Conservation (phyloP, 2,329 filamentous ascomycete species). For the Alternaria sp. region DNA sequence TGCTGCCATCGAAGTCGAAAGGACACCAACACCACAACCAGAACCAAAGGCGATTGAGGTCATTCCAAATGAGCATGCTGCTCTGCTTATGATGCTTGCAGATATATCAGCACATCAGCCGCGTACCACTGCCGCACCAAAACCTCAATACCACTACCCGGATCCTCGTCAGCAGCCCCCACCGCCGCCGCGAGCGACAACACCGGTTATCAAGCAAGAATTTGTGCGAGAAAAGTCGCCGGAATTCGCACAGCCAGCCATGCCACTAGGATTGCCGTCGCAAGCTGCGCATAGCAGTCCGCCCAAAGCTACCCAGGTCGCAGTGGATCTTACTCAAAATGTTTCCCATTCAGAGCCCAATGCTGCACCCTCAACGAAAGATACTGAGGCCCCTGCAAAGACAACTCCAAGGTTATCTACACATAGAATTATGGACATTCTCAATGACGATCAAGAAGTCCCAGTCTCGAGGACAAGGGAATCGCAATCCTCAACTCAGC, state of each 20-base stretch:
- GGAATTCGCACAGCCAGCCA: constrained; percentile 13
- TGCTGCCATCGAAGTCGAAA: constrained; percentile 45
- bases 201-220: constrained; percentile 22
- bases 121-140: constrained; percentile 4
- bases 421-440: constrained; percentile 47
- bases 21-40: constrained; percentile 29
- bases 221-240: constrained; percentile 26
- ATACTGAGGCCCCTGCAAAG: constrained; percentile 23
- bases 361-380: constrained; percentile 7
- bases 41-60: constrained; percentile 21
- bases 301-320: constrained; percentile 13
- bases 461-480: constrained; percentile 30
- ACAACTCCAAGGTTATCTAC: constrained; percentile 37
- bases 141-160: constrained; percentile 4
- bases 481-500: constrained; percentile 17
- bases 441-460: constrained; percentile 45
- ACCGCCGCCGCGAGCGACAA: constrained; percentile 11
- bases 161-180: constrained; percentile 12
- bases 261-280: constrained; percentile 19
- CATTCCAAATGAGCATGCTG: constrained; percentile 52
- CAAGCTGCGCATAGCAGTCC: constrained; percentile 29
- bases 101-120: constrained; percentile 39
- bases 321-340: constrained; percentile 6
- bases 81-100: constrained; percentile 49
- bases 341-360: constrained; percentile 15